Evolutionary conservation across 225 moss, liverwort and hornwort genomes (phyloP).

Genomic region (Sphagnum contortum): DNA sequence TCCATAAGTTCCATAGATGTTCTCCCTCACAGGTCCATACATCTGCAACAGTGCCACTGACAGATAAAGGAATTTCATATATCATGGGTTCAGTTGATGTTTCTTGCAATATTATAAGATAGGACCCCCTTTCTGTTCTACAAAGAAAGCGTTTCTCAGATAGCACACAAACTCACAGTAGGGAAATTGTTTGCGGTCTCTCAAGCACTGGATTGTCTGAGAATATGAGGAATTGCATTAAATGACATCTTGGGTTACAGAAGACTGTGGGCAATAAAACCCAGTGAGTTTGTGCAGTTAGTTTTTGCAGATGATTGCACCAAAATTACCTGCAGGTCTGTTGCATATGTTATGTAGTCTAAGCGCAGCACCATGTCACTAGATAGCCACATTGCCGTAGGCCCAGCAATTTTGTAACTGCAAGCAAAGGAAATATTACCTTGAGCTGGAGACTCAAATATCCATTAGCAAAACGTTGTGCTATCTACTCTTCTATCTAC

Average conservation of each 20-base stretch:
- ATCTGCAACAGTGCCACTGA: slow-evolving; percentile 13
- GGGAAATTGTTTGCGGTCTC: too few species aligned
- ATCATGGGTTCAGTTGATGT: too few species aligned
- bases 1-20: slow-evolving; percentile 5
- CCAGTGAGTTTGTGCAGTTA: not conserved
- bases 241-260: not conserved
- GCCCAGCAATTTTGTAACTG: slow-evolving; percentile 76
- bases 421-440: not conserved
- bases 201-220: too few species aligned
- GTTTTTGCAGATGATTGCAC: slow-evolving; percentile 5
- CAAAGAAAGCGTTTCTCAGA: too few species aligned
- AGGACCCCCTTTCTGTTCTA: too few species aligned
- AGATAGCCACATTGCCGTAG: slow-evolving; percentile 57
- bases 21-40: slow-evolving; percentile 34
- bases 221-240: too few species aligned
- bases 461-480: too few species aligned
- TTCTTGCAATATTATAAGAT: too few species aligned
- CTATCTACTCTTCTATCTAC: too few species aligned
- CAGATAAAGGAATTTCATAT: too few species aligned
- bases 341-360: slow-evolving; percentile 40
- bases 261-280: slow-evolving; percentile 14
- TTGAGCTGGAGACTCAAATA: too few species aligned
- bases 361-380: slow-evolving; percentile 55
- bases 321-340: slow-evolving; percentile 28
- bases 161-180: too few species aligned